A percentile compares a stretch with the other conserved stretches of the same genome.
These are phyloP conservation scores for Colletotrichum lupini DNA, from an alignment of 2,329 filamentous ascomycete genomes.

Conservation along the genomic window DNA sequence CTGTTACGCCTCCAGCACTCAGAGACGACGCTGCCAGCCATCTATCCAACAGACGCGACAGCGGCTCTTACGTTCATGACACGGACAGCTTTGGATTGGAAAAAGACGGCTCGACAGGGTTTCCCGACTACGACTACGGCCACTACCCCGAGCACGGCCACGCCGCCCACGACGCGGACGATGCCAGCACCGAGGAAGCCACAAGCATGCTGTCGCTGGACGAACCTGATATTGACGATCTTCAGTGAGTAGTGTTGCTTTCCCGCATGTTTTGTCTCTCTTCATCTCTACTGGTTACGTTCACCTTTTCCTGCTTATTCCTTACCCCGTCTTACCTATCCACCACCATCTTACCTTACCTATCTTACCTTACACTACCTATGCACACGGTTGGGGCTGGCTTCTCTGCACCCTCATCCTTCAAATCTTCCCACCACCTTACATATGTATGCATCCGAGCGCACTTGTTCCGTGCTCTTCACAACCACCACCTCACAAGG, in stretches of 20 bases:
- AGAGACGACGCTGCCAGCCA: constrained; percentile 43
- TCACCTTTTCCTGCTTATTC: constrained; percentile 5
- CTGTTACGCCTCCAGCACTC: constrained; percentile 36
- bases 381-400: constrained; percentile 1
- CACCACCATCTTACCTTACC: not conserved
- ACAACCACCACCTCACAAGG: constrained; percentile 10
- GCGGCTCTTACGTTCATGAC: constrained; percentile 47
- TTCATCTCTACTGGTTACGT: not conserved
- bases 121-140: constrained; percentile 22
- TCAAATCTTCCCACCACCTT: not conserved
- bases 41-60: constrained; percentile 51
- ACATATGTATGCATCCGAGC: constrained; percentile 17
- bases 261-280: not conserved
- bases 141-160: constrained; percentile 6
- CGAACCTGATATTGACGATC: not conserved
- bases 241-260: constrained; percentile 5
- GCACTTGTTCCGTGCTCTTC: constrained; percentile 7
- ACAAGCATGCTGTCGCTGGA: constrained; percentile 20
- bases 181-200: constrained; percentile 17
- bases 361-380: not conserved
- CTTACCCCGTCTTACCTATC: not conserved
- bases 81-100: constrained; percentile 13
- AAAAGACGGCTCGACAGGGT: constrained; percentile 26
- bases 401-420: not conserved
- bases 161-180: not conserved